Evolutionary conservation across 2,329 filamentous ascomycete genomes (phyloP).

Genomic region (Aspergillus jensenii): DNA sequence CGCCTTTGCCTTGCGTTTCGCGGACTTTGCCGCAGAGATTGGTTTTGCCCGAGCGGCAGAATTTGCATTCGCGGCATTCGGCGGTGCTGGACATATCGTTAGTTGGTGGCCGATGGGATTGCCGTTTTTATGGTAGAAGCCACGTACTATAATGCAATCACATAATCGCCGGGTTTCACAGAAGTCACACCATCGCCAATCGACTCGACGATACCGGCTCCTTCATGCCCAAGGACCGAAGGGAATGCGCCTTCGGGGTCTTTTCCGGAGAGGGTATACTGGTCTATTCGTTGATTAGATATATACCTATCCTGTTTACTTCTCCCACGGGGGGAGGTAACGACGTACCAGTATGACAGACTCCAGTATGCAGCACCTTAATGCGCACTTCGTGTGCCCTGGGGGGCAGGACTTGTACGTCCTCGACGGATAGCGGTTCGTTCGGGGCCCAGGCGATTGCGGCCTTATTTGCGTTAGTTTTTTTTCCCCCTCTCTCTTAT

Average conservation of each 20-base stretch:
- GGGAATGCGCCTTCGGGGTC: slow-evolving; percentile 95
- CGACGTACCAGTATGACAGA: slow-evolving; percentile 90
- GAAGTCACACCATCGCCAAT: slow-evolving; percentile 92
- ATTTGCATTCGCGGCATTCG: slow-evolving; percentile 97
- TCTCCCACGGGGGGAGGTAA: too few species aligned
- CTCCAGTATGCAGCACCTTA: slow-evolving; percentile 94
- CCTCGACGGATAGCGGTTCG: slow-evolving; percentile 84
- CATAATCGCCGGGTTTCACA: slow-evolving; percentile 90
- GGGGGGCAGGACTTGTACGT: slow-evolving; percentile 86
- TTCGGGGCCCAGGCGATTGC: slow-evolving; percentile 97
- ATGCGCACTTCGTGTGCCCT: slow-evolving; percentile 94
- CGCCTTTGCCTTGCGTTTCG: slow-evolving; percentile 89
- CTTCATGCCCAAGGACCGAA: slow-evolving; percentile 85
- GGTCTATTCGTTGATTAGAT: too few species aligned
- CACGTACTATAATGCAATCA: slow-evolving; percentile 79
- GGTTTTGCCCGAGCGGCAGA: slow-evolving; percentile 99
- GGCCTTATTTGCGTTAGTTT: slow-evolving; percentile 53
- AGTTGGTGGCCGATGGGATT: neutral
- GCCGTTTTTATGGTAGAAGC: too few species aligned
- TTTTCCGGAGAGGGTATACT: slow-evolving; percentile 79
- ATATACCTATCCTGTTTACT: too few species aligned
- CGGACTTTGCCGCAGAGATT: slow-evolving; percentile 99
- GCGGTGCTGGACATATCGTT: slow-evolving; percentile 88
- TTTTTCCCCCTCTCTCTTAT: neutral
- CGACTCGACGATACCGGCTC: slow-evolving; percentile 88